Conservation (phyloP, 1,284 basidiomycete species). For the Anthracocystis setariae region DNA sequence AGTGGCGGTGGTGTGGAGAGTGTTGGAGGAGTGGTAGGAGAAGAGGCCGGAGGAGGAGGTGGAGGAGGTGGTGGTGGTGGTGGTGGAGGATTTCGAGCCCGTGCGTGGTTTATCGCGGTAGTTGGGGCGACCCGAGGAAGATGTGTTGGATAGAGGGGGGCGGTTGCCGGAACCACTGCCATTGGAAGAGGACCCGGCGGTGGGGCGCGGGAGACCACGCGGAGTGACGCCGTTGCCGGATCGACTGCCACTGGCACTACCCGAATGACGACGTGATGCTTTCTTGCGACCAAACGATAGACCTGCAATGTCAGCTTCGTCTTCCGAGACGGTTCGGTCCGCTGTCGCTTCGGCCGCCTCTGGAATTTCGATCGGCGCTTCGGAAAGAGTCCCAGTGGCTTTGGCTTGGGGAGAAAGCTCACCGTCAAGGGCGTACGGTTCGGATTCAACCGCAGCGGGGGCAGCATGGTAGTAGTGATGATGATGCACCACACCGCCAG, state of each 20-base stretch:
- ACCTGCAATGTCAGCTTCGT: slow-evolving; percentile 60
- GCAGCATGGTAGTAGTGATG: slow-evolving; percentile 59
- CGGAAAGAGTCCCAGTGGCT: neutral
- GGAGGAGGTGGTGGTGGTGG: slow-evolving; percentile 34
- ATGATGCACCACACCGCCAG: slow-evolving; percentile 52
- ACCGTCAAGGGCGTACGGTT: slow-evolving; percentile 2
- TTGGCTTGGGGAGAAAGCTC: slow-evolving; percentile 4
- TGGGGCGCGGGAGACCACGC: neutral
- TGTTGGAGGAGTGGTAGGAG: slow-evolving; percentile 17
- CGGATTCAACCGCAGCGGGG: slow-evolving; percentile 5
- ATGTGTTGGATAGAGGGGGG: slow-evolving; percentile 4
- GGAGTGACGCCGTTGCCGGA: slow-evolving; percentile 23
- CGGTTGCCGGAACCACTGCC: slow-evolving; percentile 25
- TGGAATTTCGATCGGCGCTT: neutral
- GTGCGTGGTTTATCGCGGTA: slow-evolving; percentile 55
- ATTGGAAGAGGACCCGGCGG: slow-evolving; percentile 30
- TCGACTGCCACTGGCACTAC: slow-evolving; percentile 26
- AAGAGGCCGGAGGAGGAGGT: slow-evolving; percentile 37
- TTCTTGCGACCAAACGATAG: slow-evolving; percentile 51
- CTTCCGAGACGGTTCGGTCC: slow-evolving; percentile 41
- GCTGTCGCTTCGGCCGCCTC: slow-evolving; percentile 5
- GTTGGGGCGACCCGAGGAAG: slow-evolving; percentile 15
- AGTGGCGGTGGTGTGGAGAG: slow-evolving; percentile 12
- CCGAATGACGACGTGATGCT: slow-evolving; percentile 11
- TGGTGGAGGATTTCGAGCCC: slow-evolving; percentile 31